Conservation (phyloP, 2,329 filamentous ascomycete species). For the Xylariaceae sp. region DNA sequence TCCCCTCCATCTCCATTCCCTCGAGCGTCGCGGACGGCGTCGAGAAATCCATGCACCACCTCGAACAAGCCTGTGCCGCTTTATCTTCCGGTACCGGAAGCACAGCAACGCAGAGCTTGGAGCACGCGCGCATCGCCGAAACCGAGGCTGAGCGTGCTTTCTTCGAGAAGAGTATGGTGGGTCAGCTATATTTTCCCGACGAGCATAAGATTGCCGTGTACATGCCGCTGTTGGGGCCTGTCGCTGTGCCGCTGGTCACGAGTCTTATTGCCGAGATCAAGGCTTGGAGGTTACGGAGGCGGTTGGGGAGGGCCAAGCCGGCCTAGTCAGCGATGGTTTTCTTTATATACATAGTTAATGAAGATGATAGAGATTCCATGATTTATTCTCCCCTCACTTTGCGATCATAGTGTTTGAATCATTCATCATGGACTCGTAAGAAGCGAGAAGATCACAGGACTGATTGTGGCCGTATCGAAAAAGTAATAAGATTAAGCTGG, state of each 20-base stretch:
- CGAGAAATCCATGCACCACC: slow-evolving; percentile 70
- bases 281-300: slow-evolving; percentile 50
- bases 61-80: slow-evolving; percentile 71
- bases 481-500: too few relatives aligned
- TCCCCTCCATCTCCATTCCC: slow-evolving; percentile 89
- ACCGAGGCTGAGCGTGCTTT: slow-evolving; percentile 88
- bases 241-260: slow-evolving; percentile 86
- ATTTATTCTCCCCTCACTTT: too few relatives aligned
- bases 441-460: too few relatives aligned
- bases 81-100: too few relatives aligned
- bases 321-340: too few relatives aligned
- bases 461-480: too few relatives aligned
- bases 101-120: slow-evolving; percentile 65
- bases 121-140: slow-evolving; percentile 80
- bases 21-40: slow-evolving; percentile 82
- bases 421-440: too few relatives aligned
- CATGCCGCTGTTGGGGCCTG: slow-evolving; percentile 81
- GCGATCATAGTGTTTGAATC: too few relatives aligned
- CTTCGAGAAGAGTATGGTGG: slow-evolving; percentile 99
- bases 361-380: too few relatives aligned
- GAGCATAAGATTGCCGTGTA: slow-evolving; percentile 98
- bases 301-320: too few relatives aligned
- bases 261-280: slow-evolving; percentile 77
- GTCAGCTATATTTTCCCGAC: slow-evolving; percentile 96
- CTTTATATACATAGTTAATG: too few relatives aligned